Base-by-base conservation (phyloP, 75 land plant genomes). In the Isoetes taiwanensis region DNA sequence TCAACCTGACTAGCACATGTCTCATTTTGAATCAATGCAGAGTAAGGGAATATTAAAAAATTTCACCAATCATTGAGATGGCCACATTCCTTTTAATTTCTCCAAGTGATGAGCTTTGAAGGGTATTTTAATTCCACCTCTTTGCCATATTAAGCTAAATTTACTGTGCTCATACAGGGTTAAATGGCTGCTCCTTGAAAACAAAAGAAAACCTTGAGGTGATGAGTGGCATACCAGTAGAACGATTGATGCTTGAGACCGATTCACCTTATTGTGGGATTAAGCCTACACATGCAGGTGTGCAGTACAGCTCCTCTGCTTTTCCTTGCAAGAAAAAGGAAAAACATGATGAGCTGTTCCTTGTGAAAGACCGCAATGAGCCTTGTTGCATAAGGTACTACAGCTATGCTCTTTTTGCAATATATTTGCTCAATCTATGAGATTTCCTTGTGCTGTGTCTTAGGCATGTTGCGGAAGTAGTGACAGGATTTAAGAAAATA, bases 241-340 rank as follows among this genome's bases (percentile, higher is more conserved):
- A 80, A 35, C 79, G 79, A 70, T 72, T 88, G 84, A 88, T 94
- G 99, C 84, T 94, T 34, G 99, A 94, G 62, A 94, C 99, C 11
- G 99, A 94, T 63, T 78, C 99, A 39, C 99, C 99, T 35, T 94
- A 94, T 63, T 94, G 99, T 70, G 99, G 84, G 28, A 84, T 94
- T 48, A 87, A 73, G 62, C 73, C 63, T 32, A 78, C 96, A n/a
- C 96, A 84, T 81, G 96, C 99, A 54, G 96, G 99, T 41, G 67
- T 72, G n/a, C 66, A 67, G 34, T 62, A 77, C 53, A 78, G 84
- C 1, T 75, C 75, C 52, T 75, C 90, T 17, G 32, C 52, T 3
- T 94, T 85, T 95, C 81, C 84, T 70, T 87, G 90, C 35, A 94
- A 82, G 86, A 94, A 88, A 63, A 94, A 94, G 56, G 99, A 94